phyloP scores from a whole-genome alignment of 2,329 filamentous ascomycete species.

The Pestalotiopsis sp. region DNA sequence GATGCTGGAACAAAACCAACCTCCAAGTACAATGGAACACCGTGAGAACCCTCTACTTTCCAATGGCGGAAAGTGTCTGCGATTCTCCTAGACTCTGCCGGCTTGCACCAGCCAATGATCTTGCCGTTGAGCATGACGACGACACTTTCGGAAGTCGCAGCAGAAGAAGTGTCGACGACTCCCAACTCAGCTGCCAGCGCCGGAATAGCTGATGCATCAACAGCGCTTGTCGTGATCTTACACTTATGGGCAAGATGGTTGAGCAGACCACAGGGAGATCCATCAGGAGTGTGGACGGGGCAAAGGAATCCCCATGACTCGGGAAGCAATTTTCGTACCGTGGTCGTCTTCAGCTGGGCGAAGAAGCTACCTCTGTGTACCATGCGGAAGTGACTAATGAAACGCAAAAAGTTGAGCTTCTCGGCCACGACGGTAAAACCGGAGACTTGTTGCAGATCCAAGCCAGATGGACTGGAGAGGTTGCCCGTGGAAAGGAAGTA shows the following conservation, averaged over 20 bases:
- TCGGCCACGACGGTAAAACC: constrained; percentile 97
- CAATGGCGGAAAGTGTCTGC: constrained; percentile 88
- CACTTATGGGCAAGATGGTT: constrained; percentile 97
- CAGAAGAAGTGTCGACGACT: constrained; percentile 74
- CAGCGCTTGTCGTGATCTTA: constrained; percentile 75
- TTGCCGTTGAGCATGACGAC: constrained; percentile 88
- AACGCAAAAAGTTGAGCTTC: constrained; percentile 98
- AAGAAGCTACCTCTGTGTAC: constrained; percentile 99
- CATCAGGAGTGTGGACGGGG: constrained; percentile 96
- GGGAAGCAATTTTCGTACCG: constrained; percentile 90
- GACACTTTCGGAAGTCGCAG: constrained; percentile 80
- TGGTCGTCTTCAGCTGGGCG: constrained; percentile 94
- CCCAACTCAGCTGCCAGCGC: constrained; percentile 78
- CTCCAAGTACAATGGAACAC: constrained; percentile 82
- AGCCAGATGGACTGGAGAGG: constrained; percentile 83
- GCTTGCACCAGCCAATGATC: constrained; percentile 88
- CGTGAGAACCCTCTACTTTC: constrained; percentile 88
- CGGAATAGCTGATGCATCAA: constrained; percentile 77
- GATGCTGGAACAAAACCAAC: constrained; percentile 90
- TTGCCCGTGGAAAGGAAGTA: constrained; percentile 98
- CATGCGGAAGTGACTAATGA: constrained; percentile 99
- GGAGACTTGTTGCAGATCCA: constrained; percentile 92
- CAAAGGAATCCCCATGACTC: constrained; percentile 99
- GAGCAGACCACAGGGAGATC: constrained; percentile 88
- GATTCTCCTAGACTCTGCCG: constrained; percentile 79